A percentile compares a stretch with the other conserved stretches of the same genome.
Conservation (phyloP, 1,284 basidiomycete species). For the Ganoderma sp. region DNA sequence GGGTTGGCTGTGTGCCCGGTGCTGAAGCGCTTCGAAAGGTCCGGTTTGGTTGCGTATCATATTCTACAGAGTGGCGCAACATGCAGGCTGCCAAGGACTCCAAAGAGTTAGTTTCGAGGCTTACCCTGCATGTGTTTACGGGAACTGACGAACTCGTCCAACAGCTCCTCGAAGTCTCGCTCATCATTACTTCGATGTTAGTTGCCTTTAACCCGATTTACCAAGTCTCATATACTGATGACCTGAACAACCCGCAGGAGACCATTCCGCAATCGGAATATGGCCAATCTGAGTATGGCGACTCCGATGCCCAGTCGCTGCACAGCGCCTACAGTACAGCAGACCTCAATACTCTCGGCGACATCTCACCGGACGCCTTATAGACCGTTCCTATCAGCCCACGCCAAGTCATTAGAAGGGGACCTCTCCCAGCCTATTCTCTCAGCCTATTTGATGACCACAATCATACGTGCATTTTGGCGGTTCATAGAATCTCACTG, state of each 20-base stretch:
- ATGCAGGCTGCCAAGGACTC: slow-evolving; percentile 87
- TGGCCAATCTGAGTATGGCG: slow-evolving; percentile 71
- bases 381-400: slow-evolving; percentile 15
- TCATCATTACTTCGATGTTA: slow-evolving; percentile 92
- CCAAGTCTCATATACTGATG: slow-evolving; percentile 14
- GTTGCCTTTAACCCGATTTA: slow-evolving; percentile 35
- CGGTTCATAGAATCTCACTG: not conserved
- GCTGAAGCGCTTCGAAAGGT: slow-evolving; percentile 53
- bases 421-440: not conserved
- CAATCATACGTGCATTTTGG: not conserved
- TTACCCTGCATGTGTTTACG: no score
- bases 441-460: slow-evolving; percentile 1
- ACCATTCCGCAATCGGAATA: slow-evolving; percentile 41
- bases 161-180: slow-evolving; percentile 87
- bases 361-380: slow-evolving; percentile 76
- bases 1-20: slow-evolving; percentile 2
- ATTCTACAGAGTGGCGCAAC: slow-evolving; percentile 86
- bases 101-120: slow-evolving; percentile 66
- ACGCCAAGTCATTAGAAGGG: not conserved
- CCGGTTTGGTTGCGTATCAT: slow-evolving; percentile 90
- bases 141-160: not conserved
- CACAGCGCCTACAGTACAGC: slow-evolving; percentile 64
- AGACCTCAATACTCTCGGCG: slow-evolving; percentile 70
- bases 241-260: not conserved
- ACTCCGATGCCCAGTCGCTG: slow-evolving; percentile 60